A percentile compares a stretch with the other conserved stretches of the same genome.
These are phyloP conservation scores for Gaeumannomyces sp. DNA, from an alignment of 2,329 filamentous ascomycete species.

Conservation along the genomic window DNA sequence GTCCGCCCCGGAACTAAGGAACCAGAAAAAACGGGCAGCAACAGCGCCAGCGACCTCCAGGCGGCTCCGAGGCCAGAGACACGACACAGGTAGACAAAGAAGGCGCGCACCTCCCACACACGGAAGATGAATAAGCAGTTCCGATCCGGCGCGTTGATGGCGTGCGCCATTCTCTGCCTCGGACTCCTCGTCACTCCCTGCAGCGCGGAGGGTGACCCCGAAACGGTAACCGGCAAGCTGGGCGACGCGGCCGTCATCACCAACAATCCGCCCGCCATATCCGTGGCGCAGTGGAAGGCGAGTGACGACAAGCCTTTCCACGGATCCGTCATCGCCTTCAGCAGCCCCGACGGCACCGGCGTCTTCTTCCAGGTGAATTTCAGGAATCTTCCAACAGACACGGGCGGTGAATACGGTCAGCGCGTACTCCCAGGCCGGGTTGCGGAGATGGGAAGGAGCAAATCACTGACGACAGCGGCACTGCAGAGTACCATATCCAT, in stretches of 20 bases:
- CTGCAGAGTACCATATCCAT: constrained; percentile 67
- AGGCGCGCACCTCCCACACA: not conserved
- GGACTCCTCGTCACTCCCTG: not conserved
- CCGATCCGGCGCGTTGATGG: not conserved
- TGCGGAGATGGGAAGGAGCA: not conserved
- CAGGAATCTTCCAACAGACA: constrained; percentile 24
- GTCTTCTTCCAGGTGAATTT: constrained; percentile 25
- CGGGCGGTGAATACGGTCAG: constrained; percentile 27
- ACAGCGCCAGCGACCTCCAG: not conserved
- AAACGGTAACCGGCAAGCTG: constrained; percentile 3
- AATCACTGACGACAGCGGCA: not conserved
- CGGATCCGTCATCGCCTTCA: constrained; percentile 13
- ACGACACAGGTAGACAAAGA: not conserved
- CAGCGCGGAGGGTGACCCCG: not conserved
- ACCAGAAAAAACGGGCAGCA: not conserved
- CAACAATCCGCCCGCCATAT: constrained; percentile 1
- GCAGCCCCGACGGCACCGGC: constrained; percentile 21
- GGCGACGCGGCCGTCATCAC: constrained; percentile 6
- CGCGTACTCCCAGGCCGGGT: not conserved
- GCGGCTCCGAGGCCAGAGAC: not conserved
- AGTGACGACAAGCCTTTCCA: not conserved
- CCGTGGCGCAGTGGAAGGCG: not conserved
- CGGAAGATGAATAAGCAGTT: not conserved
- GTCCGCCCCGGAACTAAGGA: no score
- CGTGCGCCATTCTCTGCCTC: not conserved